Conservation (phyloP, 257 asterid species). For the Primulina tabacum region DNA sequence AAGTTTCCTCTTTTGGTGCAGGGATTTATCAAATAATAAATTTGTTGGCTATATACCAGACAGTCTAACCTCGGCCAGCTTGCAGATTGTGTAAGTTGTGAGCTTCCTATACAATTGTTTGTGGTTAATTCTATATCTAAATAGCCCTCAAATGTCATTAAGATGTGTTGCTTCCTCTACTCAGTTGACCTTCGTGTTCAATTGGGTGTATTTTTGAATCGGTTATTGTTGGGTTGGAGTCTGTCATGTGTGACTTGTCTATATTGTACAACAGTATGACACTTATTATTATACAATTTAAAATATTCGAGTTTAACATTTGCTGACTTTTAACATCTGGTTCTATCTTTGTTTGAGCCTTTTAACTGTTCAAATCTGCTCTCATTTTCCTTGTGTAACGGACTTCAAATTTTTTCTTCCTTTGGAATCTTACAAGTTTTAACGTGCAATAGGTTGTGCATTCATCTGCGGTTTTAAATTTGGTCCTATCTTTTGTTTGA, state of each 20-base stretch:
- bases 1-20: constrained; percentile 32
- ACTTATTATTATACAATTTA: neutral
- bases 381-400: neutral
- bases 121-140: neutral
- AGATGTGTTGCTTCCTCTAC: neutral
- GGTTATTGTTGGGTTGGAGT: neutral
- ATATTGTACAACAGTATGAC: neutral
- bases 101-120: neutral
- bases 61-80: constrained; percentile 59
- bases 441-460: neutral
- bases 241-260: neutral
- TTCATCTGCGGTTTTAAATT: neutral
- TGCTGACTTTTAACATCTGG: neutral
- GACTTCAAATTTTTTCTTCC: neutral
- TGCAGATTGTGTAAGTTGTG: constrained; percentile 81
- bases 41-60: constrained; percentile 79
- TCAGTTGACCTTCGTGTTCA: neutral
- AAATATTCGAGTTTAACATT: too few relatives aligned
- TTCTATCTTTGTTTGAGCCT: neutral
- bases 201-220: neutral
- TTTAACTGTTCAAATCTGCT: neutral
- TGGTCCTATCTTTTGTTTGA: neutral
- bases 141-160: neutral
- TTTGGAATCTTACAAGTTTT: neutral
- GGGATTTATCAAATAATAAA: constrained; percentile 86